A percentile compares a stretch with the other conserved stretches of the same genome.
Evolutionary conservation across 2,329 filamentous ascomycete species (phyloP).

Genomic region (Ophiostoma perfectum): DNA sequence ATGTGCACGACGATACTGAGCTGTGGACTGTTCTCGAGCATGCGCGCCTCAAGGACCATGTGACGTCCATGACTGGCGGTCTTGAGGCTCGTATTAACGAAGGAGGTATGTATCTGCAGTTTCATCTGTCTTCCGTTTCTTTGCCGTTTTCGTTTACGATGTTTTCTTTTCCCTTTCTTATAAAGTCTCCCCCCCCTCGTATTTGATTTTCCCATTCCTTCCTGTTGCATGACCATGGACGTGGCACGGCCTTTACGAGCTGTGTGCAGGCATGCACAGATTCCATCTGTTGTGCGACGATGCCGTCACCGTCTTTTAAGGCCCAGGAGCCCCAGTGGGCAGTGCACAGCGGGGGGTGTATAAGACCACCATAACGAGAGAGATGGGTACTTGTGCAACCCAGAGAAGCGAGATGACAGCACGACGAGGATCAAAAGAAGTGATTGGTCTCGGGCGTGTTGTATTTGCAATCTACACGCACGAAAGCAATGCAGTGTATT

Average conservation of each 20-base stretch:
- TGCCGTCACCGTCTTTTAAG: slow-evolving; percentile 20
- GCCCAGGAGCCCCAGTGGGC: background rate
- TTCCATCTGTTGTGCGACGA: slow-evolving; percentile 17
- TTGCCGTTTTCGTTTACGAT: background rate
- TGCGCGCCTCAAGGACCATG: slow-evolving; percentile 85
- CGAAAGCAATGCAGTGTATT: slow-evolving; percentile 7
- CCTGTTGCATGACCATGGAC: background rate
- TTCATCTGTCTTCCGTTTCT: background rate
- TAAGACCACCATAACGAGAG: background rate
- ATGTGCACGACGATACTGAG: slow-evolving; percentile 94
- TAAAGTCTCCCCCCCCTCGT: background rate
- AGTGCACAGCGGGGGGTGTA: slow-evolving; percentile 9
- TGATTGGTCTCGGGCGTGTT: no score
- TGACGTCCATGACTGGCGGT: slow-evolving; percentile 78
- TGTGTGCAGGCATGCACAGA: background rate
- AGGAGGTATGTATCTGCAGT: slow-evolving; percentile 64
- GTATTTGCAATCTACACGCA: background rate
- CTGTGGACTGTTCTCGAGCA: slow-evolving; percentile 93
- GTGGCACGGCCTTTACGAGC: slow-evolving; percentile 14
- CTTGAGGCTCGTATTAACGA: slow-evolving; percentile 88
- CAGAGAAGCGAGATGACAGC: slow-evolving; percentile 1
- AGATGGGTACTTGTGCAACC: background rate
- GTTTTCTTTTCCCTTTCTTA: background rate
- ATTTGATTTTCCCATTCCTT: background rate
- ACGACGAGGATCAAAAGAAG: background rate